Evolutionary conservation across 441 rosid species (phyloP).

Genomic region (Viola pubescens): DNA sequence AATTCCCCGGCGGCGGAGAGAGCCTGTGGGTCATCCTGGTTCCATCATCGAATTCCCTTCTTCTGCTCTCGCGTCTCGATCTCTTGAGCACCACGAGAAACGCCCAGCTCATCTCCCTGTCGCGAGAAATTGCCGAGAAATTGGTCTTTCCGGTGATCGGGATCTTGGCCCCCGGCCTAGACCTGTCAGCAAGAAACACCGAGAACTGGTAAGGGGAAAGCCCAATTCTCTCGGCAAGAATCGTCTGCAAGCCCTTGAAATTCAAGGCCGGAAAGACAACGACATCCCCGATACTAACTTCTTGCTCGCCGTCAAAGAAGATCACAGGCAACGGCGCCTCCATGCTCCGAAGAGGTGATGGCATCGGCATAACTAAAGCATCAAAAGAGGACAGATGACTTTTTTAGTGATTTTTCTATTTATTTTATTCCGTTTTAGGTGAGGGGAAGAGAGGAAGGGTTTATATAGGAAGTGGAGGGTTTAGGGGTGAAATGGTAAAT

Average conservation of each 20-base stretch:
- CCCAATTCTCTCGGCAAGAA: conserved; percentile 31
- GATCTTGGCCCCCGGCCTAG: conserved; percentile 14
- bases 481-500: conserved; percentile 16
- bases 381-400: background rate
- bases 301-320: conserved; percentile 43
- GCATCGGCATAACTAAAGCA: background rate
- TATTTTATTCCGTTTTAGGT: background rate
- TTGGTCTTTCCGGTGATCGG: conserved; percentile 32
- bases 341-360: background rate
- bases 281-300: conserved; percentile 30
- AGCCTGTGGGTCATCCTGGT: background rate
- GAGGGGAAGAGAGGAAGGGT: background rate
- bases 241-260: conserved; percentile 28
- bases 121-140: conserved; percentile 26
- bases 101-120: conserved; percentile 11
- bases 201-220: conserved; percentile 39
- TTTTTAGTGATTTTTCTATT: background rate
- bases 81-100: conserved; percentile 36
- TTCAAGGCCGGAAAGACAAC: conserved; percentile 24
- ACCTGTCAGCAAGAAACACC: conserved; percentile 23
- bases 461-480: conserved; percentile 18
- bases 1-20: conserved; percentile 20
- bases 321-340: conserved; percentile 26
- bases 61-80: conserved; percentile 29
- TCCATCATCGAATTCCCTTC: conserved; percentile 8